Conservation (phyloP, 2,329 filamentous ascomycete genomes). For the Penicillium sp. region DNA sequence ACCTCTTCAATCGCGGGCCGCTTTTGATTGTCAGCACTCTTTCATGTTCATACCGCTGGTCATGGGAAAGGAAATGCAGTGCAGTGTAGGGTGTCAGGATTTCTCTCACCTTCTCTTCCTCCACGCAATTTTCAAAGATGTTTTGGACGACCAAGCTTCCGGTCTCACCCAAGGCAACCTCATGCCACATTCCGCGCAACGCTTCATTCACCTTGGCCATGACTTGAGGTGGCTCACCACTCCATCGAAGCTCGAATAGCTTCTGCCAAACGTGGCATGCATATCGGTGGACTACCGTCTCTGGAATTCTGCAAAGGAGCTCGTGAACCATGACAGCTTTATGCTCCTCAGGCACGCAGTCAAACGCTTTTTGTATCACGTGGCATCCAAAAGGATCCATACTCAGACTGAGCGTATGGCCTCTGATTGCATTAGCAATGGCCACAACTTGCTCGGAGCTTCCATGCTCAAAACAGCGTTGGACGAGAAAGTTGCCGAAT, state of each 20-base stretch:
- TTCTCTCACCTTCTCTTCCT: conserved; percentile 82
- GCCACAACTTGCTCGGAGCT: conserved; percentile 89
- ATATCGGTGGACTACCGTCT: conserved; percentile 97
- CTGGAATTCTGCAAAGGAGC: conserved; percentile 85
- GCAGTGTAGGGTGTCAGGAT: neutral
- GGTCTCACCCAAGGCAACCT: conserved; percentile 93
- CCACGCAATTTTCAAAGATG: conserved; percentile 98
- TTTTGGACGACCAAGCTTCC: conserved; percentile 98
- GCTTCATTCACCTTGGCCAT: conserved; percentile 98
- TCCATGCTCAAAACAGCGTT: conserved; percentile 97
- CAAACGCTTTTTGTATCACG: conserved; percentile 97
- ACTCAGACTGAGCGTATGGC: conserved; percentile 86
- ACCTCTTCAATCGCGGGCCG: conserved; percentile 97
- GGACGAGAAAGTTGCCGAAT: conserved; percentile 96
- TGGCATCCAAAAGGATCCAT: conserved; percentile 99
- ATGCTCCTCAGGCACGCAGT: conserved; percentile 94
- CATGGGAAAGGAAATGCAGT: neutral
- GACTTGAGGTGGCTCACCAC: conserved; percentile 87
- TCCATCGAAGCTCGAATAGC: conserved; percentile 96
- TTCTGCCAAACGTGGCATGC: conserved; percentile 99
- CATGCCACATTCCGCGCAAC: conserved; percentile 94
- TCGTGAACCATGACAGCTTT: conserved; percentile 99
- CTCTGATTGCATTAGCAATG: conserved; percentile 89
- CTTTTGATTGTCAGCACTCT: conserved; percentile 46
- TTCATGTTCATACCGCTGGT: neutral